A percentile compares a stretch with the other conserved stretches of the same genome.
These are phyloP conservation scores for Cladosporium sp. DNA, from an alignment of 2,329 filamentous ascomycete genomes.

Conservation along the genomic window DNA sequence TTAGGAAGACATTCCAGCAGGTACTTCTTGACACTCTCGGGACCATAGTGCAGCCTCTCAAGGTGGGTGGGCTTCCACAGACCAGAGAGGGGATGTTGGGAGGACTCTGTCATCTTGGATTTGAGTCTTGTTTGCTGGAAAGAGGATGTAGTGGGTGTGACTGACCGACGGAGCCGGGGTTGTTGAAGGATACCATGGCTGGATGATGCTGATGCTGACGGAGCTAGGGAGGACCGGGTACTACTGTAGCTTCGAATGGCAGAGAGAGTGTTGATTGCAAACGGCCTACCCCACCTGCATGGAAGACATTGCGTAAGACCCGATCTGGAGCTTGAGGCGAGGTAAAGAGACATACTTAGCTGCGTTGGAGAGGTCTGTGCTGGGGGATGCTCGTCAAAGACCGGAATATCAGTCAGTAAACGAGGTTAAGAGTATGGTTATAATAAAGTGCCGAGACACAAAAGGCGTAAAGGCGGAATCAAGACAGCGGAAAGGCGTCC, in stretches of 20 bases:
- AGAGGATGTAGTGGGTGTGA: background rate
- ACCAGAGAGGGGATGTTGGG: constrained; percentile 49
- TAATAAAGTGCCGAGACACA: background rate
- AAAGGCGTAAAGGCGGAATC: background rate
- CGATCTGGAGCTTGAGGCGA: background rate
- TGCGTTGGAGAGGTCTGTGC: background rate
- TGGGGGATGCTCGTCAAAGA: no score
- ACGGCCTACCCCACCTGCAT: constrained; percentile 8
- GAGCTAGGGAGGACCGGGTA: background rate
- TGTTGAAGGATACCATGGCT: constrained; percentile 19
- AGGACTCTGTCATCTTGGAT: constrained; percentile 47
- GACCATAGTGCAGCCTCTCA: constrained; percentile 54
- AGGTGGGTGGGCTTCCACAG: constrained; percentile 56
- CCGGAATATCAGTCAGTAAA: background rate
- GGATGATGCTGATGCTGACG: background rate
- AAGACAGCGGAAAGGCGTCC: background rate
- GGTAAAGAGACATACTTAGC: background rate
- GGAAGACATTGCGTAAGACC: background rate
- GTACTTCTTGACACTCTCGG: constrained; percentile 50
- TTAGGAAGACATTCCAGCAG: constrained; percentile 49
- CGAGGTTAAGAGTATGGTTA: no score
- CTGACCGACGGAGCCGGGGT: constrained; percentile 19
- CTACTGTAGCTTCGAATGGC: constrained; percentile 5
- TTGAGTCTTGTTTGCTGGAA: constrained; percentile 32
- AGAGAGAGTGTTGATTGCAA: constrained; percentile 13